A percentile compares a stretch with the other conserved stretches of the same genome.
Evolutionary conservation across 768 basidiomycete genomes (phyloP).

Genomic region (Russula olivacea): DNA sequence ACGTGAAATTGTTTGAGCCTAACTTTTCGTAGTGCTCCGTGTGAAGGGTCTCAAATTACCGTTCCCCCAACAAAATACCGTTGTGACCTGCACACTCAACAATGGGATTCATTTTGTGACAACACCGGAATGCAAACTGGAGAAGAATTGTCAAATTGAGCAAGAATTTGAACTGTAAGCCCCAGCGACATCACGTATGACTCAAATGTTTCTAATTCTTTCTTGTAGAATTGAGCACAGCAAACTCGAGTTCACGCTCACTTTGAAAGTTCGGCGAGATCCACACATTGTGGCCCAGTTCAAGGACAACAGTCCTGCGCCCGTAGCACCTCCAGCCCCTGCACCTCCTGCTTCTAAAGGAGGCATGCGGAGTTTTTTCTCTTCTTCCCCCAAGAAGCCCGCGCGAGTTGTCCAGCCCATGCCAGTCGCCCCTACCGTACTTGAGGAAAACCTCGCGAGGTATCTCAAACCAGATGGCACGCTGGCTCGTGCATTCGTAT

Average conservation of each 20-base stretch:
- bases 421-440: slow-evolving; percentile 33
- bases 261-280: slow-evolving; percentile 79
- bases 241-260: slow-evolving; percentile 92
- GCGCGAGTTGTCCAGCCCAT: slow-evolving; percentile 40
- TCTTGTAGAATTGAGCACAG: slow-evolving; percentile 74
- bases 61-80: slow-evolving; percentile 67
- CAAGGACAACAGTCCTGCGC: slow-evolving; percentile 51
- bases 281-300: slow-evolving; percentile 78
- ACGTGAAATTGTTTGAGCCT: background rate
- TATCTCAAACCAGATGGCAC: slow-evolving; percentile 84
- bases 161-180: slow-evolving; percentile 90
- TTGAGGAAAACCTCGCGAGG: slow-evolving; percentile 72
- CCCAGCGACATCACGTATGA: background rate
- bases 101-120: slow-evolving; percentile 96
- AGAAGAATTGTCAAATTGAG: slow-evolving; percentile 56
- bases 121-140: slow-evolving; percentile 69
- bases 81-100: slow-evolving; percentile 81
- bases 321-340: slow-evolving; percentile 38
- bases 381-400: slow-evolving; percentile 68
- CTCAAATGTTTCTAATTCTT: background rate
- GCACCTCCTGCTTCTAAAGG: slow-evolving; percentile 50
- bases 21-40: slow-evolving; percentile 53
- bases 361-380: slow-evolving; percentile 72
- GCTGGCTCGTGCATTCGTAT: slow-evolving; percentile 79
- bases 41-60: slow-evolving; percentile 72